Evolutionary conservation across 202 grass and related monocot species (phyloP), one percentile per base, ranked within the genome.

Genomic region (Digitaria exilis): DNA sequence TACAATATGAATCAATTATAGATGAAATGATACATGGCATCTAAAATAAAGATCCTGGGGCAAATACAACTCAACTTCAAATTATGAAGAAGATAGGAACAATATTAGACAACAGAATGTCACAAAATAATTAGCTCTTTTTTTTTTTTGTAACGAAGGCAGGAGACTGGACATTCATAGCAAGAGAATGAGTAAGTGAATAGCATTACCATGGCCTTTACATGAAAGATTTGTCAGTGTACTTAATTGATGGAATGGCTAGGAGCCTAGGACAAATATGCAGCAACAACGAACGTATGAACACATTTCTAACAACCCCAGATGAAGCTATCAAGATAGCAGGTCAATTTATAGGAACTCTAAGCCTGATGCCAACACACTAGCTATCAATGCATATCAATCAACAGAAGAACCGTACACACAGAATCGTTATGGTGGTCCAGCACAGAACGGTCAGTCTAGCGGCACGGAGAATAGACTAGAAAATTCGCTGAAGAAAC

Each of bases 51-150:
- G 9, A 39, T 39, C 3, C 56, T 41, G 16, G 11, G 30, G 4
- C 22, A 6, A 51, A 69, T 11, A 46, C 21, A 15, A 57, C 21
- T 45, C 58, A 32, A 32, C 26, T 44, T 24, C 44, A 30, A 60
- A 81, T 25, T 28, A 49, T 55, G 29, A 79, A 85, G n/a, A n/a
- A n/a, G n/a, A n/a, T n/a, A n/a, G n/a, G n/a, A 66, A 52, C n/a
- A 55, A 42, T 2, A 7, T 45, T 39, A 67, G 46, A 26, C 62
- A 39, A 3, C 9, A 43, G 4, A 41, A 41, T 62, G 26, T n/a
- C 5, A 6, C 2, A n/a, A 41, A 9, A 10, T 28, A 52, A 32
- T 13, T 34, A 32, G 31, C 44, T 17, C 9, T n/a, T n/a, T 34
- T 50, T 21, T n/a, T 32, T 30, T 78, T 22, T 15, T n/a, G 11